Evolutionary conservation across 2,329 filamentous ascomycete species (phyloP).

Genomic region (Cladosporium sphaerospermum): DNA sequence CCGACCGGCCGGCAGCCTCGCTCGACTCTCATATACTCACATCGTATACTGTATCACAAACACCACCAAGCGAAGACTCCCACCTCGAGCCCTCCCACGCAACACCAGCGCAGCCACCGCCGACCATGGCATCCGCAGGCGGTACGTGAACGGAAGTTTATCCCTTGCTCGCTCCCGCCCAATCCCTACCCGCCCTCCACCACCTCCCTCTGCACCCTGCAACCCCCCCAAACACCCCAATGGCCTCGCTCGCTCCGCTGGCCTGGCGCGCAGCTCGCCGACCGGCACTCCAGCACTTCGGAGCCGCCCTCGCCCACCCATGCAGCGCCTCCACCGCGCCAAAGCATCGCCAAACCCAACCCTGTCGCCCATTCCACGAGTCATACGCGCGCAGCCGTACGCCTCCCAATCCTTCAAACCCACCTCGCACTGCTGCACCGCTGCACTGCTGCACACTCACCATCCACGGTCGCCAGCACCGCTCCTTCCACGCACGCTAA

Average conservation of each 20-base stretch:
- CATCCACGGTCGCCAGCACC: background rate
- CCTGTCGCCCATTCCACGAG: constrained; percentile 10
- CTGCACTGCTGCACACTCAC: background rate
- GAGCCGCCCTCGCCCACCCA: background rate
- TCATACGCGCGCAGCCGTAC: constrained; percentile 6
- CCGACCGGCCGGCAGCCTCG: too few species aligned
- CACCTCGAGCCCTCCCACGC: too few species aligned
- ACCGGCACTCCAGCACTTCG: background rate
- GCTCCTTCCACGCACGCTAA: background rate
- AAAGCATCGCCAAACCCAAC: background rate
- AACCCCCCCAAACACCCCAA: constrained; percentile 1
- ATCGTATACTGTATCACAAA: too few species aligned
- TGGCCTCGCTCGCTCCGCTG: background rate
- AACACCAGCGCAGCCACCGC: too few species aligned
- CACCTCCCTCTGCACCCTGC: background rate
- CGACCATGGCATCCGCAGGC: constrained; percentile 2
- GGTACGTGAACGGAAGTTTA: background rate
- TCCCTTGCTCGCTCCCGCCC: background rate
- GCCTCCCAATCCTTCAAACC: background rate
- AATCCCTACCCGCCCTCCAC: background rate
- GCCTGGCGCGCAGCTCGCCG: constrained; percentile 5
- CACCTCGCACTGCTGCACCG: background rate
- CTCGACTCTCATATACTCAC: too few species aligned
- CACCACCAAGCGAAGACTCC: too few species aligned
- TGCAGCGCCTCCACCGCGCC: constrained; percentile 4